phyloP scores from a whole-genome alignment of 331 rosid genomes.

The Malus hybrid region DNA sequence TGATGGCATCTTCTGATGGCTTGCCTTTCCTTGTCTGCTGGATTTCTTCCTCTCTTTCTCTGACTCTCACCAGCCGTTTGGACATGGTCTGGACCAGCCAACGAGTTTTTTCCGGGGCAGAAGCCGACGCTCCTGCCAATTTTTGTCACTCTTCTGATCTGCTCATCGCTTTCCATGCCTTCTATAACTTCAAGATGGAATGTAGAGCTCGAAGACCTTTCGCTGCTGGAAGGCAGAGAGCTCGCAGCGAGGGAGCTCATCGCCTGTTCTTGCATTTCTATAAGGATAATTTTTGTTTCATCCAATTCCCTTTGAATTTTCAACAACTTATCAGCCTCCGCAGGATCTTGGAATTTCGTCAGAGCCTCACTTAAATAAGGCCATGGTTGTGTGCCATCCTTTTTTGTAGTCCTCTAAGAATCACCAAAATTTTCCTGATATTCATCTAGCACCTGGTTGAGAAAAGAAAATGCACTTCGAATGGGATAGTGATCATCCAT shows the following conservation, averaged over 20 bases:
- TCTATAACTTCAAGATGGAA: constrained; percentile 48
- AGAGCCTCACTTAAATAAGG: constrained; percentile 80
- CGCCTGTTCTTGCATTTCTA: constrained; percentile 48
- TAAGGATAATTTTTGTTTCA: constrained; percentile 90
- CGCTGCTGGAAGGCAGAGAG: constrained; percentile 71
- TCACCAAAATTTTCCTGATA: constrained; percentile 48
- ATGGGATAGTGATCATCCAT: constrained; percentile 98
- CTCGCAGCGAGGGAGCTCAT: constrained; percentile 63
- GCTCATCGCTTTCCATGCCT: constrained; percentile 93
- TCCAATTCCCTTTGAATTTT: constrained; percentile 95
- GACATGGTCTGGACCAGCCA: constrained; percentile 57
- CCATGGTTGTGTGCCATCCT: constrained; percentile 64
- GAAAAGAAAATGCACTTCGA: constrained; percentile 86
- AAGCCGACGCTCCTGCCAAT: constrained; percentile 71
- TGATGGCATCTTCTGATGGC: not conserved
- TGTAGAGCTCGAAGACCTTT: constrained; percentile 67
- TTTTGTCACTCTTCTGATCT: constrained; percentile 95
- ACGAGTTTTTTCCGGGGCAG: constrained; percentile 56
- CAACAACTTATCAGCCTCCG: constrained; percentile 94
- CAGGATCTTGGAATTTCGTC: constrained; percentile 83
- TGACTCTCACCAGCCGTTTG: constrained; percentile 59
- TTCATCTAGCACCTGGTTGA: constrained; percentile 57
- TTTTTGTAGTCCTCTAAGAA: constrained; percentile 34
- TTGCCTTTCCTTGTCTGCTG: constrained; percentile 96
- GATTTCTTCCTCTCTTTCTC: constrained; percentile 84